Base-by-base conservation (phyloP, 2,329 filamentous ascomycete species). In the Hymenoscyphus salicellus region DNA sequence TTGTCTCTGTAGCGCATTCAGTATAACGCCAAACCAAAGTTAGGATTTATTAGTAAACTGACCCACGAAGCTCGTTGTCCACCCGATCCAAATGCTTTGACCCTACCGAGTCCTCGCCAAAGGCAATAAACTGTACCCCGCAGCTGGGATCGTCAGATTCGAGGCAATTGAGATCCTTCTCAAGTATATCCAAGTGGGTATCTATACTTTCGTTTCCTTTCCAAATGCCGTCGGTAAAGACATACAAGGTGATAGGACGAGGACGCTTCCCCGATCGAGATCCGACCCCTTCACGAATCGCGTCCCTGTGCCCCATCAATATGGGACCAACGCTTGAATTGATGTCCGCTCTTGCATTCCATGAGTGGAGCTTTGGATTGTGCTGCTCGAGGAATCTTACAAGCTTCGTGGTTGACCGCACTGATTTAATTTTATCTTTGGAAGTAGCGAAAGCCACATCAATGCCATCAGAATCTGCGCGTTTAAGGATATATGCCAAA, bases 91-190 rank as follows among this genome's bases (percentile, higher is more conserved):
- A 57, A 28, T 33, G 55, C 26, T 17, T 36, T 30, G 6, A 32
- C 8, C 55, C 55, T 14, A 57, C 55, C 8, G 28, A 28, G 28
- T 57, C 32, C 11, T 57, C 55, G 8, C 55, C 55, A 32, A 57
- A 57, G 5, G 28, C 32, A 32, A 57, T 57, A 36, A 57, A 57
- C 17, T 57, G 55, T 32, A 57, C 32, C 55, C 55, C 55, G 17
- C 17, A 57, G 11, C n/a, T 57, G 5, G 26, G 16, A 57, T 57
- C 28, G 2, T 33, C 26, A 14, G 5, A 23, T 10, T 52, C 11
- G 14, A 52, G n/a, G 14, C 23, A 23, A 10, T 26, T 52, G 20
- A 52, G 46, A 52, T 52, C 20, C 46, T 23, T 52, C 23, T 26
- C 46, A 52, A 52, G 46, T 26, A 52, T n/a, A 3, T 1, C 16